Conservation (phyloP, 805 yeast genomes). For the Zygosaccharomyces siamensis region DNA sequence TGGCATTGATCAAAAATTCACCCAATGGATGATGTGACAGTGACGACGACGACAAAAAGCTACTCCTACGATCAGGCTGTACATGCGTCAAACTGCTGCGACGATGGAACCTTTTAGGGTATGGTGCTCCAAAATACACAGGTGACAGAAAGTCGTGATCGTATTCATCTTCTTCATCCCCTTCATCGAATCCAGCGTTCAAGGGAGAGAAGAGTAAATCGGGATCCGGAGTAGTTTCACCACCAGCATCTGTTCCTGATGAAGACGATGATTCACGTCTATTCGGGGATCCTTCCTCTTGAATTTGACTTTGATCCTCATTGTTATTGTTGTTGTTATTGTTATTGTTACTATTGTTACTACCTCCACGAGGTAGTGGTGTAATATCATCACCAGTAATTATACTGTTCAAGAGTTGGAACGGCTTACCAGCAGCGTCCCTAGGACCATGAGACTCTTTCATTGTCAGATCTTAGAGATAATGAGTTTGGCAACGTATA, state of each 20-base stretch:
- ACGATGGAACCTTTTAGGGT: conserved; percentile 23
- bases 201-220: conserved; percentile 30
- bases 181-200: conserved; percentile 14
- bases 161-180: conserved; percentile 20
- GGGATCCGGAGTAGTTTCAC: conserved; percentile 17
- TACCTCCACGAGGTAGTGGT: conserved; percentile 15
- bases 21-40: conserved; percentile 2
- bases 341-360: not conserved
- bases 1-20: conserved; percentile 11
- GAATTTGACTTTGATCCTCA: not conserved
- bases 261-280: conserved; percentile 1
- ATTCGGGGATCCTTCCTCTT: not conserved
- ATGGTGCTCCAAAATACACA: conserved; percentile 18
- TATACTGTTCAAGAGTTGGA: conserved; percentile 23
- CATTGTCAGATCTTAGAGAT: not conserved
- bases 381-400: conserved; percentile 28
- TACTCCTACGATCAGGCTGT: conserved; percentile 9
- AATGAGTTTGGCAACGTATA: not conserved
- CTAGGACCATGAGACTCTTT: conserved; percentile 4
- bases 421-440: conserved; percentile 13
- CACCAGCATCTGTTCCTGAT: conserved; percentile 6
- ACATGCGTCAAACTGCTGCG: conserved; percentile 5
- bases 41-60: conserved; percentile 4
- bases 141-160: conserved; percentile 17
- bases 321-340: conserved; percentile 2